Base-by-base conservation (phyloP, 2,329 filamentous ascomycete species). In the Talaromyces verruculosus region DNA sequence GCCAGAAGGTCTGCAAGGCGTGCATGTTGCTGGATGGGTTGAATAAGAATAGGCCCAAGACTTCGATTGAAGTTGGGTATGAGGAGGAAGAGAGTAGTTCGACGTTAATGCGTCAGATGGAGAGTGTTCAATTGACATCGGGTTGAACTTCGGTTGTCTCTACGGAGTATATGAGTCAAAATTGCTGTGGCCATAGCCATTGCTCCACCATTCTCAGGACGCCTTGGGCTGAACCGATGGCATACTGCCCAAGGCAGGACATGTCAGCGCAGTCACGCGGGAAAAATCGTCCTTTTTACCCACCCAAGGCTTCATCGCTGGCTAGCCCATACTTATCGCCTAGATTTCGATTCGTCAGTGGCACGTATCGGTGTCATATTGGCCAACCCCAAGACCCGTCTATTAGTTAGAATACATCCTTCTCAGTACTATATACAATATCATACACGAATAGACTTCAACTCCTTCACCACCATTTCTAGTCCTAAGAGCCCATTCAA, bases 1-100 rank as follows among this genome's bases (percentile, higher is more conserved):
- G 93, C 72, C 95, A 99, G 78, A 86, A 87, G 35, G 87, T 97
- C 45, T 99, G 95, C 79, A 96, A 99, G 79, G 95, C 95, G 0
- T 99, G 95, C 76, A 90, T 89, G 68, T 82, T 99, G 53, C 85
- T 99, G 2, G 93, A 98, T 72, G 92, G 91, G 0, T 78, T 99
- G 58, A 99, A 99, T 76, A 97, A 95, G 73, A 87, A 82, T 68
- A 73, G 81, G 13, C 84, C 84, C 37, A 80, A 78, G 71, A 81
- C 78, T 7, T 72, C 76, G 7, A 82, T 83, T 39, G 78, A 81
- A 68, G 72, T 73, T 30, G 76, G 75, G 0, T 76, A 81, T 68
- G 81, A 83, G 61, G 81, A 83, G 58, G 80, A 84, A 67, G 83
- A 84, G 67, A 79, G 81, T 65, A 84, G 82, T 69, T 81, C 82